These are phyloP conservation scores for Alternaria sp. DNA, from an alignment of 2,329 filamentous ascomycete genomes.

Conservation along the genomic window DNA sequence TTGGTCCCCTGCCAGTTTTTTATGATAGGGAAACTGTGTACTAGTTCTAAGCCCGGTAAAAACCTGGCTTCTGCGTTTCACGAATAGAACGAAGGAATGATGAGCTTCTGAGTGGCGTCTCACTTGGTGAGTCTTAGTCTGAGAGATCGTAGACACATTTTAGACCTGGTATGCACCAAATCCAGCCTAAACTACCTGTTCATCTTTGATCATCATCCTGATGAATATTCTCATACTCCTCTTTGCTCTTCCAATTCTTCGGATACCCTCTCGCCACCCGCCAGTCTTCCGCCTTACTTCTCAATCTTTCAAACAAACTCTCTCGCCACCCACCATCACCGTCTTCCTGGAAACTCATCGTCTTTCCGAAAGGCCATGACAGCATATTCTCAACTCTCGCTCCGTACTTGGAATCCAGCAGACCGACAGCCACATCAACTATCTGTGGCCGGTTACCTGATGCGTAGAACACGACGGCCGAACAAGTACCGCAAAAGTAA, in stretches of 20 bases:
- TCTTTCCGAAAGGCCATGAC: constrained; percentile 53
- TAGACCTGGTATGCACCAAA: not conserved
- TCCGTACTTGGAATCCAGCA: constrained; percentile 57
- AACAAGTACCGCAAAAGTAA: constrained; percentile 61
- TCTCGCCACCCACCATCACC: constrained; percentile 56
- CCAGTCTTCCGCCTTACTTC: constrained; percentile 51
- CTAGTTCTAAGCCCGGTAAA: too few species aligned
- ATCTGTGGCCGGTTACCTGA: constrained; percentile 50
- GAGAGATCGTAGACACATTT: not conserved
- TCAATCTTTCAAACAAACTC: constrained; percentile 40
- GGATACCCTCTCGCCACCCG: constrained; percentile 45
- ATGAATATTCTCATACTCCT: not conserved
- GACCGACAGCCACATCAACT: constrained; percentile 57
- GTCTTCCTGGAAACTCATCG: constrained; percentile 39
- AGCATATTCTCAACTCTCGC: constrained; percentile 58
- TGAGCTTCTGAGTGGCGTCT: not conserved
- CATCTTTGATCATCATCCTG: not conserved
- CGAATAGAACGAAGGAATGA: too few species aligned
- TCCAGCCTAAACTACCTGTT: not conserved
- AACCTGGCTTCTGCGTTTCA: not conserved
- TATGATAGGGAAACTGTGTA: not conserved
- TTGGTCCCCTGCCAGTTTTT: not conserved
- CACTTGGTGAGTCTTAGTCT: not conserved
- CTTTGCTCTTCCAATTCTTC: constrained; percentile 44
- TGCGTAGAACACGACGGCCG: constrained; percentile 59